Base-by-base conservation (phyloP, 2,329 filamentous ascomycete species). In the Arthrobotrys megalospora region DNA sequence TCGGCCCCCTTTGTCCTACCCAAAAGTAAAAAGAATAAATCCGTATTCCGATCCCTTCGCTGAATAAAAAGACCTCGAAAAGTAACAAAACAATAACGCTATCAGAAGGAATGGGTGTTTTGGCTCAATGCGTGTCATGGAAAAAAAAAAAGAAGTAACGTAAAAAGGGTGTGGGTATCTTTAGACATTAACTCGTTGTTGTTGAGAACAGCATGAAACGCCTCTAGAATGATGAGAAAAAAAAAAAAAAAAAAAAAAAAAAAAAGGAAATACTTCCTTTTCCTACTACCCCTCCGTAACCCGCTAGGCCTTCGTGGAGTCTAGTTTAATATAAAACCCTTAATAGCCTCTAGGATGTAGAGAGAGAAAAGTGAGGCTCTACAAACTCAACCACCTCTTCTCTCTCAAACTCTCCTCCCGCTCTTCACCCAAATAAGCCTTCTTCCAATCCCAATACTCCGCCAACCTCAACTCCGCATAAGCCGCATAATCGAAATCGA, bases 401-500 rank as follows among this genome's bases (percentile, higher is more conserved):
- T 77, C 73, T 19, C 73, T 77, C 60, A 77, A 63, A 41, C 73
- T 77, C 16, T 45, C 21, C 73, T 60, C 62, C 1, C 50, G 48
- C 32, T 36, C 58, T 8, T 38, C 34, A 8, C 50, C 60, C 24
- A 65, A 16, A 45, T 53, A 53, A 8, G 69, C 70, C 12, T 75
- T 68, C 83, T 94, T 93, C 93, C 93, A 97, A 3, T 91, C 93
- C 89, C 91, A 97, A 85, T 97, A 98, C 86, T 98, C 96, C 63
- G 92, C 91, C 5, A 99, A 86, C 69, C 96, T 88, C 14, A 91
- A 85, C 84, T 97, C 93, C 10, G 96, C 95, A 84, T 98, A 99
- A 7, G 89, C 90, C 50, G 93, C 93, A 83, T 99, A 99, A 85
- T 99, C 94, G 83, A 99, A 99, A 83, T 97, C 93, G 82, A 99